Conservation (phyloP, 805 yeast species). For the Komagataella phaffii region DNA sequence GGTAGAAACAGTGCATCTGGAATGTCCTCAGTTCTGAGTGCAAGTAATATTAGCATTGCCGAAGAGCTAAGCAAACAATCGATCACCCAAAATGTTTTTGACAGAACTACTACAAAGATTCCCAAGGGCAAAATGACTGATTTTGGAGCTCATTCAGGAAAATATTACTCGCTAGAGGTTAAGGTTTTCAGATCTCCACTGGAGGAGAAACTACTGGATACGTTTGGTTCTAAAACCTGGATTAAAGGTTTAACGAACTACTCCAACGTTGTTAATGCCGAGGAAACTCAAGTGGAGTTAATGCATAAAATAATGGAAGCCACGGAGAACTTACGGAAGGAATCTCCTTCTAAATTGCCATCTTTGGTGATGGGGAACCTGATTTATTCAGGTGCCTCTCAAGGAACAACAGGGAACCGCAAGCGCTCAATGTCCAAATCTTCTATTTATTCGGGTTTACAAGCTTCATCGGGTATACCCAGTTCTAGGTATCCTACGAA, state of each 20-base stretch:
- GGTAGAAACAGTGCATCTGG: not conserved
- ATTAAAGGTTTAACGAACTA: not conserved
- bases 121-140: conserved; percentile 45
- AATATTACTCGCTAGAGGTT: conserved; percentile 55
- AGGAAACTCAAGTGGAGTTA: not conserved
- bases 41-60: conserved; percentile 1
- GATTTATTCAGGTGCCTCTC: not conserved
- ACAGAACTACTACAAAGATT: conserved; percentile 9
- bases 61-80: conserved; percentile 1
- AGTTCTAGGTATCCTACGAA: not conserved
- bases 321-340: not conserved
- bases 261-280: not conserved
- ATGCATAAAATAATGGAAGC: not conserved
- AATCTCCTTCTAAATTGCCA: not conserved
- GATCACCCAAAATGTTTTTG: not conserved
- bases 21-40: not conserved
- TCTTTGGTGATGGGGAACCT: not conserved
- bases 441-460: not conserved
- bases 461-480: not conserved
- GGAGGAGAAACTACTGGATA: conserved; percentile 30
- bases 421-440: not conserved
- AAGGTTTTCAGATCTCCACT: conserved; percentile 38
- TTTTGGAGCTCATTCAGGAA: conserved; percentile 58
- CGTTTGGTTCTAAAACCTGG: not conserved
- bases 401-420: not conserved